A percentile compares a stretch with the other conserved stretches of the same genome.
Evolutionary conservation across 495 filamentous ascomycete genomes (phyloP).

Genomic region (Staphylotrichum tortipilum): DNA sequence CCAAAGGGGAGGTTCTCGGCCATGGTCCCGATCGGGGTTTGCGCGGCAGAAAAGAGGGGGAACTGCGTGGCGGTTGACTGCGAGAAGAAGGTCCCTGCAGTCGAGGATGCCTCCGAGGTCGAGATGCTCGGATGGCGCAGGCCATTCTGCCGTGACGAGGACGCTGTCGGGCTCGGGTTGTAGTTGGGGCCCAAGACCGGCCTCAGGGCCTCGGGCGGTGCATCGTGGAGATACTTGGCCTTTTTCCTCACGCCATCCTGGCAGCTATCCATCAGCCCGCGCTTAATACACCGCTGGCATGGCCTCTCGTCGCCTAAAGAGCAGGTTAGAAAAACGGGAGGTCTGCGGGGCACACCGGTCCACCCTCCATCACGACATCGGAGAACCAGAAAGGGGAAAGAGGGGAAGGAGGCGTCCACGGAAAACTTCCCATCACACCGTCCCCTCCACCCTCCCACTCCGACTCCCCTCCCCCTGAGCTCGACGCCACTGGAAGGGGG

Average conservation of each 20-base stretch:
- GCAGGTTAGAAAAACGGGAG: slow-evolving; percentile 8
- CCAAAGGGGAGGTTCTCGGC: slow-evolving; percentile 46
- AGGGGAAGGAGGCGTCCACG: too few relatives aligned
- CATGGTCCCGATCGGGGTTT: slow-evolving; percentile 25
- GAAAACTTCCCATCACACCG: too few relatives aligned
- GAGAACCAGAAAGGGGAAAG: too few relatives aligned
- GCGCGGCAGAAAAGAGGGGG: slow-evolving; percentile 22
- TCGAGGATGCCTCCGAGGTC: slow-evolving; percentile 27
- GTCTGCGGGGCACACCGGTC: too few relatives aligned
- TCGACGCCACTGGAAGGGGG: too few relatives aligned
- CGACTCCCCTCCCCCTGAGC: too few relatives aligned
- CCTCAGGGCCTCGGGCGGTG: slow-evolving; percentile 61
- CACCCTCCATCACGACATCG: too few relatives aligned
- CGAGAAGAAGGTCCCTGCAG: slow-evolving; percentile 27
- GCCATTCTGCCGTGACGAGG: slow-evolving; percentile 26
- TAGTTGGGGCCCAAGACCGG: slow-evolving; percentile 49
- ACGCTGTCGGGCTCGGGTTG: slow-evolving; percentile 35
- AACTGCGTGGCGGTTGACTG: slow-evolving; percentile 32
- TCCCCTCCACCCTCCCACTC: too few relatives aligned
- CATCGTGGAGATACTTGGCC: slow-evolving; percentile 97
- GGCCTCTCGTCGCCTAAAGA: slow-evolving; percentile 64
- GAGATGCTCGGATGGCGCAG: slow-evolving; percentile 25
- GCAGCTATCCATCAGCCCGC: slow-evolving; percentile 79
- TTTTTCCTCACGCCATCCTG: slow-evolving; percentile 97
- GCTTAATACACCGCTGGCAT: slow-evolving; percentile 88